Conservation (phyloP, 768 basidiomycete species). For the Cantharellus anzutake region DNA sequence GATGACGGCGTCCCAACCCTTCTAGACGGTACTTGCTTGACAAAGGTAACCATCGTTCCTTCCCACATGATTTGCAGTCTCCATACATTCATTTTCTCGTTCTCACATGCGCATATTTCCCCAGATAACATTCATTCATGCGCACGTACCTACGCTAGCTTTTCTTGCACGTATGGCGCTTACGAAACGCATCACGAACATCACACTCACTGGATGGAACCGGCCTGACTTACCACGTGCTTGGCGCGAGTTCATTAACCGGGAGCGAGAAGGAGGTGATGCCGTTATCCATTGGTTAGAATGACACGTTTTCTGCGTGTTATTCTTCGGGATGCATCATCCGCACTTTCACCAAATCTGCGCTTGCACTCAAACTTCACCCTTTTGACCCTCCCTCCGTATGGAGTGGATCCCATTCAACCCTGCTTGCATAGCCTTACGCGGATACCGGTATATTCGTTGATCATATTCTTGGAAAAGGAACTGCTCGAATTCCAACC, state of each 20-base stretch:
- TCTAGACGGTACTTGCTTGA: slow-evolving; percentile 5
- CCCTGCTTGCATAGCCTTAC: too few species aligned
- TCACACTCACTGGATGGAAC: slow-evolving; percentile 7
- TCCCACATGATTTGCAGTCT: too few species aligned
- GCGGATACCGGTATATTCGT: too few species aligned
- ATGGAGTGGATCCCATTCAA: too few species aligned
- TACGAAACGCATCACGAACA: neutral
- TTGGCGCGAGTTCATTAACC: slow-evolving; percentile 5
- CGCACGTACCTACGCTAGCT: slow-evolving; percentile 5
- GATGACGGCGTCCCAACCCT: slow-evolving; percentile 6
- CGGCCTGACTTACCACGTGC: neutral
- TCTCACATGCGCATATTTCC: neutral
- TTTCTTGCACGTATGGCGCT: slow-evolving; percentile 7
- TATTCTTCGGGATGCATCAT: neutral
- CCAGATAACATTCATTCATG: slow-evolving; percentile 4
- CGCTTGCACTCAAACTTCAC: too few species aligned
- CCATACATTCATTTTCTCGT: neutral
- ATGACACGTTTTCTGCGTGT: neutral
- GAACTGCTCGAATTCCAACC: too few species aligned
- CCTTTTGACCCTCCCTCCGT: too few species aligned
- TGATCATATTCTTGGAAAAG: too few species aligned
- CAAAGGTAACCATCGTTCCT: neutral
- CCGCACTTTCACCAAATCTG: too few species aligned
- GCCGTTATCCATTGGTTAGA: neutral
- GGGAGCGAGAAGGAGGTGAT: slow-evolving; percentile 1